Conservation (phyloP, 768 basidiomycete genomes). For the Lentinula sp. region DNA sequence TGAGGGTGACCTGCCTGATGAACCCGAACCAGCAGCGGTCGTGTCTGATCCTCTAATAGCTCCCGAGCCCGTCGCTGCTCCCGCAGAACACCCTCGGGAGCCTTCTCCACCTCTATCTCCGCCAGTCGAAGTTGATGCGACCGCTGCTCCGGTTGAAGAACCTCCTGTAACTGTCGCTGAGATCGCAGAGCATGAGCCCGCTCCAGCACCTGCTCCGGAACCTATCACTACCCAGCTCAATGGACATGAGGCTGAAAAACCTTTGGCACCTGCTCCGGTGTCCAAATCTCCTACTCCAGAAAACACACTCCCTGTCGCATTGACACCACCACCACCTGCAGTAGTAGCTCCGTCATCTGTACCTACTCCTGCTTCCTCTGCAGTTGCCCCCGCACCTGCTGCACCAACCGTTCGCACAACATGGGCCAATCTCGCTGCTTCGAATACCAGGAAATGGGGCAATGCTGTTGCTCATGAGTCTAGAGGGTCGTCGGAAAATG, state of each 20-base stretch:
- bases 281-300: conserved; percentile 16
- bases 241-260: conserved; percentile 11
- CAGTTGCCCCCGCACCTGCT: conserved; percentile 27
- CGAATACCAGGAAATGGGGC: conserved; percentile 82
- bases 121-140: conserved; percentile 16
- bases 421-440: conserved; percentile 90
- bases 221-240: background rate
- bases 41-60: conserved; percentile 21
- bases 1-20: conserved; percentile 56
- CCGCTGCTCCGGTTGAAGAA: conserved; percentile 11
- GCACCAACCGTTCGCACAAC: conserved; percentile 52
- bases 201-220: conserved; percentile 24
- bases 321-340: conserved; percentile 22
- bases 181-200: conserved; percentile 14
- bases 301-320: conserved; percentile 17
- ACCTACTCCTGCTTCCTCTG: conserved; percentile 20
- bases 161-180: conserved; percentile 25
- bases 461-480: conserved; percentile 71
- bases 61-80: conserved; percentile 29
- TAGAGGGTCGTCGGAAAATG: conserved; percentile 68
- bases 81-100: conserved; percentile 23
- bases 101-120: conserved; percentile 23
- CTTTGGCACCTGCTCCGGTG: conserved; percentile 19
- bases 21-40: conserved; percentile 29
- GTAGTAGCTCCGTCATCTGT: conserved; percentile 21